These are phyloP conservation scores for Tulasnella calospora DNA, from an alignment of 768 basidiomycete genomes.

Conservation along the genomic window DNA sequence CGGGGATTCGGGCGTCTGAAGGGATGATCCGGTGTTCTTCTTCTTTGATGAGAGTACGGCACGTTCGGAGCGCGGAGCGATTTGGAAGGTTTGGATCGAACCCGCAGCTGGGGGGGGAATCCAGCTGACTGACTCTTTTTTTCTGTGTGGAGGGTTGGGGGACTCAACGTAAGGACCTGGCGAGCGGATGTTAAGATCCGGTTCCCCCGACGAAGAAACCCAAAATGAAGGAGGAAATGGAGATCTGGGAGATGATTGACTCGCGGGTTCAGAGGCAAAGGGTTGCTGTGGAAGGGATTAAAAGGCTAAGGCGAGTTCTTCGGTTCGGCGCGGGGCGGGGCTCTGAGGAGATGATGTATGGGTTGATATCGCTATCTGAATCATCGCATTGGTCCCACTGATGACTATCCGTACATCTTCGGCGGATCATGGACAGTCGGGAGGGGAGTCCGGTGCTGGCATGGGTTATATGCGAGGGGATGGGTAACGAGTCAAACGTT, in stretches of 20 bases:
- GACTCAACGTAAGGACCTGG: neutral
- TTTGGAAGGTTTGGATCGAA: neutral
- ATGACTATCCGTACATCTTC: neutral
- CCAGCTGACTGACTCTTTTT: neutral
- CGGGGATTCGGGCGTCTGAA: slow-evolving; percentile 4
- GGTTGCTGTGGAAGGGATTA: neutral
- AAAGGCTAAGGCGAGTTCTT: neutral
- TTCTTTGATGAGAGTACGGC: neutral
- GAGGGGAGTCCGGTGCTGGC: neutral
- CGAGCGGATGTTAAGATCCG: neutral
- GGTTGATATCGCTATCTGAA: neutral
- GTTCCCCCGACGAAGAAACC: neutral
- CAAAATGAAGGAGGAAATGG: neutral
- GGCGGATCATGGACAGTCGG: neutral
- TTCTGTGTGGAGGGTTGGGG: neutral
- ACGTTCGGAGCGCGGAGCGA: neutral
- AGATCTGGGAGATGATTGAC: neutral
- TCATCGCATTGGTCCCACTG: slow-evolving; percentile 6
- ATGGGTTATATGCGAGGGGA: slow-evolving; percentile 5
- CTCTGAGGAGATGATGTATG: no score
- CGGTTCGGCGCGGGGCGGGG: neutral
- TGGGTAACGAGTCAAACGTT: neutral
- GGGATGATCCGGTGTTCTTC: neutral
- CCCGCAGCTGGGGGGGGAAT: neutral
- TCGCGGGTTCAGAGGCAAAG: neutral